These are phyloP conservation scores for Clavispora carvajalis DNA, from an alignment of 805 yeast genomes.

Conservation along the genomic window DNA sequence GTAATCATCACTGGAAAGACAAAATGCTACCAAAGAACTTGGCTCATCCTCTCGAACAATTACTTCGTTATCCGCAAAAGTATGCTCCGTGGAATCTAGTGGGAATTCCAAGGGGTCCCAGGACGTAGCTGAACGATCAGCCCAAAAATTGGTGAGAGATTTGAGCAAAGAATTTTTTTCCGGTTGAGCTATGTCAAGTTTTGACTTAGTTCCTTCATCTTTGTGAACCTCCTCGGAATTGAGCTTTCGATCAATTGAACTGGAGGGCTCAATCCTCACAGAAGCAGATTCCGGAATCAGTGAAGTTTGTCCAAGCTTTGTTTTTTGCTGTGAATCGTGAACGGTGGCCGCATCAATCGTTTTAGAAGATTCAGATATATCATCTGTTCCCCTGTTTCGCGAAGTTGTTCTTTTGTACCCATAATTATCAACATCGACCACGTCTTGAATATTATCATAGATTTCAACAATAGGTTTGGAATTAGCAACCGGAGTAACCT, in stretches of 20 bases:
- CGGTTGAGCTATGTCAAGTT: conserved; percentile 34
- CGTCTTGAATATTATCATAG: conserved; percentile 82
- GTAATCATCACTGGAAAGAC: conserved; percentile 82
- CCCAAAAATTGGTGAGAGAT: conserved; percentile 90
- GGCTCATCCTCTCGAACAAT: conserved; percentile 96
- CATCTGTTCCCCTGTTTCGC: neutral
- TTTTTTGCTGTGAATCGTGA: neutral
- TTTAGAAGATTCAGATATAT: neutral
- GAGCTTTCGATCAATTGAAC: neutral
- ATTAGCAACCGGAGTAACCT: conserved; percentile 65
- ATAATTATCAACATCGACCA: conserved; percentile 50
- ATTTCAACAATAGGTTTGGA: conserved; percentile 89
- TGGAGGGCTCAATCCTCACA: neutral
- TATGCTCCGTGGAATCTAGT: conserved; percentile 72
- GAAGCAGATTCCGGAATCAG: neutral
- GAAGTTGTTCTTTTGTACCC: conserved; percentile 1
- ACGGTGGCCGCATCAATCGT: neutral
- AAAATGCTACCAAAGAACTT: conserved; percentile 87
- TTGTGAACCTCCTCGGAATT: neutral
- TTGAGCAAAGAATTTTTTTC: conserved; percentile 78
- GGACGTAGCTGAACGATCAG: conserved; percentile 89
- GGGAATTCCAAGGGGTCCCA: conserved; percentile 94
- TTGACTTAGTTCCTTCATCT: conserved; percentile 3
- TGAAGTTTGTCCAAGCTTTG: neutral
- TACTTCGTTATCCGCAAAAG: conserved; percentile 90